Evolutionary conservation across 2,329 filamentous ascomycete species (phyloP), one percentile per base, ranked within the genome.

Genomic region (Apiospora malaysiana): DNA sequence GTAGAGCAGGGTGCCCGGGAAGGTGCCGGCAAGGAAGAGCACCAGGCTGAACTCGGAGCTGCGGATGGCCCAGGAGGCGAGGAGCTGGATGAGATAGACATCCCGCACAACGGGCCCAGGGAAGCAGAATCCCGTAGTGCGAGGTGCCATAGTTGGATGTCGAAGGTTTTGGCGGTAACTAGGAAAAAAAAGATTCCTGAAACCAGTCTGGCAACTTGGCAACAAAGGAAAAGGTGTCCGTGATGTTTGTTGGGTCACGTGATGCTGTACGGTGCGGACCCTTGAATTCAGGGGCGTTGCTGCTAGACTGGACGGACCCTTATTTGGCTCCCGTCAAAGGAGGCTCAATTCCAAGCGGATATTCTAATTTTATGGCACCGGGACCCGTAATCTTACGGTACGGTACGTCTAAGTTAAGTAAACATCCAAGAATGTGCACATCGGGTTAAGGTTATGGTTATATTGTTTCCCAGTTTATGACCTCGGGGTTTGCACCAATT

Each of bases 251-350:
- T 63, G 56, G 18, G 21, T 63, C 56, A 63, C 56, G 56, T 63
- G 56, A 63, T 10, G 27, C 56, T n/a, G 8, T n/a, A 8, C 27
- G 16, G 56, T 45, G 42, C 56, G 56, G 56, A 32, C 40, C 56
- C 56, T 56, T 63, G 32, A 32, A 59, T 59, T 59, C 51, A 59
- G 51, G 51, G 51, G 51, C 51, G 51, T 27, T 37, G 27, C 4
- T 59, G 51, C 27, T 37, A 37, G 51, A 32, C 27, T 9, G 51
- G 27, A 59, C 51, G 51, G 51, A 37, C 51, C 51, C 51, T 59
- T 59, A 59, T 59, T 59, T 59, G 51, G 51, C 51, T 59, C 51
- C 51, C 51, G 51, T 59, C 51, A 59, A 59, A 37, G 51, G 56
- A 63, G 56, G 56, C 56, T 63, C 56, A 63, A 40, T 63, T 63